Conservation (phyloP, 768 basidiomycete species). For the Wakefieldia striispora region DNA sequence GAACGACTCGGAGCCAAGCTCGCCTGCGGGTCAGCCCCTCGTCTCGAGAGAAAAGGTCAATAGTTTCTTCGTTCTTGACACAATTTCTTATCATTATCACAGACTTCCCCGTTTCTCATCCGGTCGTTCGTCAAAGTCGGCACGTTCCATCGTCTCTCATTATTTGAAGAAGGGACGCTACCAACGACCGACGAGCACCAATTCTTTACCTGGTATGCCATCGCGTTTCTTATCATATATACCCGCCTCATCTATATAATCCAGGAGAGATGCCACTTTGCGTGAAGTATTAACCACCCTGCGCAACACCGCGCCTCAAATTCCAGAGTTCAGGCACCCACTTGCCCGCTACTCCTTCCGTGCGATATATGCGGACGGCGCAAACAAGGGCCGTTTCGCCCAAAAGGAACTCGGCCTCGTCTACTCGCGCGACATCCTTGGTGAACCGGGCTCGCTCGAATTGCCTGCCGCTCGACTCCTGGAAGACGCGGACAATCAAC, state of each 20-base stretch:
- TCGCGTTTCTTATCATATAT: background rate
- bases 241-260: background rate
- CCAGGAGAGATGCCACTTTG: conserved; percentile 80
- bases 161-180: conserved; percentile 76
- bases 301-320: conserved; percentile 64
- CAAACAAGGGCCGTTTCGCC: conserved; percentile 66
- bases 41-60: conserved; percentile 60
- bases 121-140: conserved; percentile 82
- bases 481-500: conserved; percentile 43
- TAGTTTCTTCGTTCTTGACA: background rate
- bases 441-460: conserved; percentile 67
- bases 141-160: conserved; percentile 65
- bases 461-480: conserved; percentile 58
- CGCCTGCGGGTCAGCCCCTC: conserved; percentile 44
- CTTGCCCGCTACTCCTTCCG: conserved; percentile 81
- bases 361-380: conserved; percentile 73
- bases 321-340: conserved; percentile 75
- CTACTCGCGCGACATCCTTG: conserved; percentile 81
- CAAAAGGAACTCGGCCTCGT: conserved; percentile 81
- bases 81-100: background rate
- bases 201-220: conserved; percentile 70
- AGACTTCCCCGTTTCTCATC: conserved; percentile 83
- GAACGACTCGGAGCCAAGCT: conserved; percentile 39
- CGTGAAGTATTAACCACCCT: conserved; percentile 77
- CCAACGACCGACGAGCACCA: conserved; percentile 83